Percentiles rank a stretch among this genome's conserved stretches.
These are phyloP conservation scores for Phaffia australis DNA, from an alignment of 768 basidiomycete genomes.

Conservation along the genomic window DNA sequence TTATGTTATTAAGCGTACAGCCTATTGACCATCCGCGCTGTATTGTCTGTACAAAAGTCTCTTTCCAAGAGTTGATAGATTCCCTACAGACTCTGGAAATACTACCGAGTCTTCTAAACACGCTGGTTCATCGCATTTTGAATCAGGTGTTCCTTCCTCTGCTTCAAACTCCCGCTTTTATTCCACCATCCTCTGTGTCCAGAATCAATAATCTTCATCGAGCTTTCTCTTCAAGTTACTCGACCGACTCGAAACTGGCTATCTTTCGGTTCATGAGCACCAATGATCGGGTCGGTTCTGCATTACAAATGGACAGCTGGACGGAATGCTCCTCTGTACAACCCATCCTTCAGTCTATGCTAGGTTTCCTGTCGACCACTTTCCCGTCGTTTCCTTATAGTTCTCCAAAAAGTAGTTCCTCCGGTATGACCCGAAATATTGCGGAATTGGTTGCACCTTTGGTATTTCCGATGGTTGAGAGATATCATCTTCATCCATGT, in stretches of 20 bases:
- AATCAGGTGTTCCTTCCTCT: slow-evolving; percentile 8
- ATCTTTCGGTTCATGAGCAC: slow-evolving; percentile 14
- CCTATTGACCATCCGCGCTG: neutral
- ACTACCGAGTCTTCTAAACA: neutral
- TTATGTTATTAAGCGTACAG: no score
- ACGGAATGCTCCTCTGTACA: neutral
- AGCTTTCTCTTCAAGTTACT: slow-evolving; percentile 2
- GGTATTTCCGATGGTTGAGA: slow-evolving; percentile 11
- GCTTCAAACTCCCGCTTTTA: slow-evolving; percentile 1
- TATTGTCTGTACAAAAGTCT: neutral
- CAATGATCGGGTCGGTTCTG: no score
- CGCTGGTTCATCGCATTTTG: neutral
- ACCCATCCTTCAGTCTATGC: slow-evolving; percentile 7
- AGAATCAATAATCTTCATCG: neutral
- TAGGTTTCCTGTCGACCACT: slow-evolving; percentile 5
- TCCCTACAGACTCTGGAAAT: slow-evolving; percentile 6
- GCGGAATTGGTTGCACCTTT: neutral
- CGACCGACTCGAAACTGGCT: slow-evolving; percentile 5
- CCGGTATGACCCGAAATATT: neutral
- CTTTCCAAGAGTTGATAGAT: slow-evolving; percentile 1
- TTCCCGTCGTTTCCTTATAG: slow-evolving; percentile 1
- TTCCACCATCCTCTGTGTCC: neutral
- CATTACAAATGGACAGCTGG: neutral
- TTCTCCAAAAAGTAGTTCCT: neutral
- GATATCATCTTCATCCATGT: slow-evolving; percentile 4